Percentiles rank a stretch among this genome's conserved stretches.
These are phyloP conservation scores for Chalaropsis thielavioides DNA, from an alignment of 2,329 filamentous ascomycete species.

Conservation along the genomic window DNA sequence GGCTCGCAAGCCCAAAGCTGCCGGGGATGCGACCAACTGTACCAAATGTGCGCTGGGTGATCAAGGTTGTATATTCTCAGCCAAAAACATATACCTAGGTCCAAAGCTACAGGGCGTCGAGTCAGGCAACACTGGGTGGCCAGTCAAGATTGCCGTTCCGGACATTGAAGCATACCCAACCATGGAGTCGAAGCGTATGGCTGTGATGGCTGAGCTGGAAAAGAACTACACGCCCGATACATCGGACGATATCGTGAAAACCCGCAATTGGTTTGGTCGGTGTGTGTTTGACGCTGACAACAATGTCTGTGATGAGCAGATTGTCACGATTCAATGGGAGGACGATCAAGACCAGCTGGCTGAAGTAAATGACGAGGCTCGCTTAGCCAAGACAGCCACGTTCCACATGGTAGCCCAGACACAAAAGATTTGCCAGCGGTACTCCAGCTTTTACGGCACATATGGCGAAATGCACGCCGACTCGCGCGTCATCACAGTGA, in stretches of 20 bases:
- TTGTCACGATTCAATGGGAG: conserved; percentile 77
- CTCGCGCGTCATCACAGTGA: conserved; percentile 41
- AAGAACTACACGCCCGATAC: conserved; percentile 35
- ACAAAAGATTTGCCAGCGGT: conserved; percentile 70
- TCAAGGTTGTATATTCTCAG: conserved; percentile 64
- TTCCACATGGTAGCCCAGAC: conserved; percentile 94
- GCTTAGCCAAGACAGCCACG: conserved; percentile 66
- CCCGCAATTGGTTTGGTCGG: conserved; percentile 70
- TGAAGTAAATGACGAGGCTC: conserved; percentile 25
- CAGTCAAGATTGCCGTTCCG: conserved; percentile 74
- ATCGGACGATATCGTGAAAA: conserved; percentile 33
- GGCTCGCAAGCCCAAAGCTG: conserved; percentile 58
- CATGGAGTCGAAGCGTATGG: conserved; percentile 27
- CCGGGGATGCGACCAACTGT: conserved; percentile 73
- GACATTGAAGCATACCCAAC: conserved; percentile 70
- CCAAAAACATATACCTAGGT: conserved; percentile 68
- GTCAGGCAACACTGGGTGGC: conserved; percentile 60
- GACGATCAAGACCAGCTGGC: conserved; percentile 36
- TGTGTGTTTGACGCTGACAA: conserved; percentile 92
- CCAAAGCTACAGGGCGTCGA: conserved; percentile 44
- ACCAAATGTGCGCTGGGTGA: conserved; percentile 47
- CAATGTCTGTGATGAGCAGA: conserved; percentile 84
- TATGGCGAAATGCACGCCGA: conserved; percentile 79
- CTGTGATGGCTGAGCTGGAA: conserved; percentile 31
- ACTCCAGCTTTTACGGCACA: conserved; percentile 74